Percentiles rank a stretch among this genome's conserved stretches.
Evolutionary conservation across 2,329 filamentous ascomycete genomes (phyloP).

Genomic region (Diaporthe humulicola): DNA sequence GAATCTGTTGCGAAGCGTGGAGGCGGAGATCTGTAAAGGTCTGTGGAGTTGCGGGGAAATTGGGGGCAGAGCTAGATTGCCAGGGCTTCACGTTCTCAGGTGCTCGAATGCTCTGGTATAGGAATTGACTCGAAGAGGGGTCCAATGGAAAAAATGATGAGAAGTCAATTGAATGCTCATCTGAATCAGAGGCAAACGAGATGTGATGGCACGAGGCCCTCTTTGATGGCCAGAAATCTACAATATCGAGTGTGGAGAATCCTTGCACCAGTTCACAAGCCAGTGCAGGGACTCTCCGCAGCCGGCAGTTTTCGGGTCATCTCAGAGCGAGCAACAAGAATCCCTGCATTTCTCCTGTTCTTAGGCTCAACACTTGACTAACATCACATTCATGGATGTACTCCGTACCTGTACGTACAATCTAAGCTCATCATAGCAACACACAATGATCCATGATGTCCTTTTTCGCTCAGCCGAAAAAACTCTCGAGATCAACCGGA

Average conservation of each 20-base stretch:
- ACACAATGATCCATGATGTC: neutral
- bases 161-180: neutral
- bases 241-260: constrained; percentile 26
- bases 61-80: neutral
- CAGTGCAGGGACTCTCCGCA: neutral
- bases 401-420: neutral
- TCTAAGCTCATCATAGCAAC: neutral
- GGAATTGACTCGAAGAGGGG: neutral
- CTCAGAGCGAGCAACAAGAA: constrained; percentile 20
- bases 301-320: constrained; percentile 24
- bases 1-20: constrained; percentile 6
- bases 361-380: neutral
- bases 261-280: constrained; percentile 3
- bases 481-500: neutral
- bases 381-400: neutral
- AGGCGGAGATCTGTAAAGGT: neutral
- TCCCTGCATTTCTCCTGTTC: neutral
- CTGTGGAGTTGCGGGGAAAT: constrained; percentile 10
- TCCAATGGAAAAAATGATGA: neutral
- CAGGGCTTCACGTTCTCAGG: neutral
- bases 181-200: neutral
- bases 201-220: neutral
- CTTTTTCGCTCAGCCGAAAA: neutral
- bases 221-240: constrained; percentile 13
- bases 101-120: neutral